A percentile compares a stretch with the other conserved stretches of the same genome.
Evolutionary conservation across 2,329 filamentous ascomycete species (phyloP).

Genomic region (Ceratocystis cubensis): DNA sequence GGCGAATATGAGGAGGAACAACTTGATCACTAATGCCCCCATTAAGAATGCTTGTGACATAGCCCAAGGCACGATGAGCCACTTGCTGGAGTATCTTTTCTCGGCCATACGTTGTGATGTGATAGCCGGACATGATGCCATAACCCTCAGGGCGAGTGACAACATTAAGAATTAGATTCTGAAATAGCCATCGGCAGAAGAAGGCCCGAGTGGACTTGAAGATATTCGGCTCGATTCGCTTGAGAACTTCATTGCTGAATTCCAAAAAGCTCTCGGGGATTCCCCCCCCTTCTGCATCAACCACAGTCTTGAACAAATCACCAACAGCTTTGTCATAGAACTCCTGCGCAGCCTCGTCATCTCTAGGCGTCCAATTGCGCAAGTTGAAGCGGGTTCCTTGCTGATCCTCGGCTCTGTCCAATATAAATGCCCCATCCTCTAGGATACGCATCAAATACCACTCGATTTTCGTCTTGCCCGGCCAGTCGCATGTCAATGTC

Average conservation of each 20-base stretch:
- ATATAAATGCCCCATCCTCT: slow-evolving; percentile 79
- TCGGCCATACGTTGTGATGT: slow-evolving; percentile 81
- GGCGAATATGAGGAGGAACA: slow-evolving; percentile 49
- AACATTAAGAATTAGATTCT: slow-evolving; percentile 69
- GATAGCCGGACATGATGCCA: slow-evolving; percentile 72
- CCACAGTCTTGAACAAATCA: slow-evolving; percentile 72
- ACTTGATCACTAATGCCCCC: slow-evolving; percentile 42
- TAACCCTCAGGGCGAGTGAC: slow-evolving; percentile 79
- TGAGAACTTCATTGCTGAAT: slow-evolving; percentile 70
- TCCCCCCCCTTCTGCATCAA: slow-evolving; percentile 70
- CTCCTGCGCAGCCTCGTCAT: slow-evolving; percentile 69
- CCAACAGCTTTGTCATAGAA: slow-evolving; percentile 77
- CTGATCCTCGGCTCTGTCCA: slow-evolving; percentile 74
- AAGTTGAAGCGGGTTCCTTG: slow-evolving; percentile 58
- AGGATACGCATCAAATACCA: slow-evolving; percentile 91
- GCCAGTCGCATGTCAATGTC: slow-evolving; percentile 79
- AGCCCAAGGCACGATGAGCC: slow-evolving; percentile 63
- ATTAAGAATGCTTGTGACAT: slow-evolving; percentile 58
- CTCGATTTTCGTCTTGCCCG: slow-evolving; percentile 77
- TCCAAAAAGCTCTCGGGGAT: slow-evolving; percentile 78
- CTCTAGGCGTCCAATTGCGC: slow-evolving; percentile 61
- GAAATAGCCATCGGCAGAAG: slow-evolving; percentile 85
- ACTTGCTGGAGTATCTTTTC: slow-evolving; percentile 72
- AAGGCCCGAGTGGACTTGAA: slow-evolving; percentile 67
- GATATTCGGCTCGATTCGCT: slow-evolving; percentile 59